phyloP scores from a whole-genome alignment of 345 rosid species.

The Acer yangbiense region DNA sequence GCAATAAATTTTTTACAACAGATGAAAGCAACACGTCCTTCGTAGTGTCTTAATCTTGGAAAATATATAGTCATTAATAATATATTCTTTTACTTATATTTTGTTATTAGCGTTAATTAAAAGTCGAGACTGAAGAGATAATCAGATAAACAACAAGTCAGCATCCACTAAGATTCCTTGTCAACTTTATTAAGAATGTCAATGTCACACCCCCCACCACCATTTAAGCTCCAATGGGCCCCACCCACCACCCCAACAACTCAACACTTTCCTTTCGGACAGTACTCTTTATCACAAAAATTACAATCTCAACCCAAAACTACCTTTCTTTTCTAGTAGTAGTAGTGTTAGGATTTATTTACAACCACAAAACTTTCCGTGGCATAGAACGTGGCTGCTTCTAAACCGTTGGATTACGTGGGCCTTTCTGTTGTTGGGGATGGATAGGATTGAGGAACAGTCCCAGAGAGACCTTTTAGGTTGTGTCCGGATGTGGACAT shows the following conservation, averaged over 20 bases:
- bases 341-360: constrained; percentile 24
- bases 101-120: too few relatives aligned
- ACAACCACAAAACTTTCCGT: constrained; percentile 37
- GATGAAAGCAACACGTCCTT: too few relatives aligned
- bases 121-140: background rate
- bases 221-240: background rate
- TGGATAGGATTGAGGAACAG: background rate
- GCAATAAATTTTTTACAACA: too few relatives aligned
- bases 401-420: constrained; percentile 22
- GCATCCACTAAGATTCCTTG: constrained; percentile 1
- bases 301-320: background rate
- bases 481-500: background rate
- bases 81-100: too few relatives aligned
- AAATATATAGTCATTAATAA: too few relatives aligned
- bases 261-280: background rate
- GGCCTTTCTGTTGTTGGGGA: background rate
- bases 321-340: background rate
- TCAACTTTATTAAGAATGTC: constrained; percentile 27
- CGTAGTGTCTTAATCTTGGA: too few relatives aligned
- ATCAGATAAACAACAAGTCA: constrained; percentile 16
- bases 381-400: constrained; percentile 18
- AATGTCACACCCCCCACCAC: background rate
- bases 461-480: background rate
- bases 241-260: background rate
- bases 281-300: background rate